phyloP scores from a whole-genome alignment of 768 basidiomycete genomes.

The Atractiella rhizophila region DNA sequence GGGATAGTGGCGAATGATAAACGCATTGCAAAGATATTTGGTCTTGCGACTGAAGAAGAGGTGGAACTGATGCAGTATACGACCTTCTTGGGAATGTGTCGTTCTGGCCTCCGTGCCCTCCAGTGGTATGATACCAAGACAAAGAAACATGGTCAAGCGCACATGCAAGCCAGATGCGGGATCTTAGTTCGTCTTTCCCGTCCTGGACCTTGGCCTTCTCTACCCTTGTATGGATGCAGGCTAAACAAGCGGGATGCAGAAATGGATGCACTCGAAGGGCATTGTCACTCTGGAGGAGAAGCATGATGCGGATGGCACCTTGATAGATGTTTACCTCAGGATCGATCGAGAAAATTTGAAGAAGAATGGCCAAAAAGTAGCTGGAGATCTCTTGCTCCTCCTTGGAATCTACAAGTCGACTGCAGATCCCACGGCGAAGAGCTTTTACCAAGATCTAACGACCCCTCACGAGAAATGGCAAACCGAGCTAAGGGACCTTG shows the following conservation, averaged over 20 bases:
- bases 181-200: neutral
- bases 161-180: neutral
- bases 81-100: conserved; percentile 64
- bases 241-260: conserved; percentile 80
- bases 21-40: too few species aligned
- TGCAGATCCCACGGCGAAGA: too few species aligned
- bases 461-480: too few species aligned
- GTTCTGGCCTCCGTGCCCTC: conserved; percentile 41
- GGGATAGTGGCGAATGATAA: too few species aligned
- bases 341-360: conserved; percentile 50
- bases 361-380: conserved; percentile 36
- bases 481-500: too few species aligned
- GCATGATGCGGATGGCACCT: conserved; percentile 31
- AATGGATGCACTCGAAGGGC: conserved; percentile 45
- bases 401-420: too few species aligned
- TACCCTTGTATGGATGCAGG: conserved; percentile 15
- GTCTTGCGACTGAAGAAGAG: conserved; percentile 43
- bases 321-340: conserved; percentile 44
- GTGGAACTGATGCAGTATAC: conserved; percentile 47
- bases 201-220: too few species aligned
- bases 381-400: conserved; percentile 48
- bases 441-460: too few species aligned
- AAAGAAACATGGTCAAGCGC: conserved; percentile 52
- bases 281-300: conserved; percentile 45
- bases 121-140: conserved; percentile 61